Base-by-base conservation (phyloP, 1,284 basidiomycete species). In the Fomitopsis schrenkii region DNA sequence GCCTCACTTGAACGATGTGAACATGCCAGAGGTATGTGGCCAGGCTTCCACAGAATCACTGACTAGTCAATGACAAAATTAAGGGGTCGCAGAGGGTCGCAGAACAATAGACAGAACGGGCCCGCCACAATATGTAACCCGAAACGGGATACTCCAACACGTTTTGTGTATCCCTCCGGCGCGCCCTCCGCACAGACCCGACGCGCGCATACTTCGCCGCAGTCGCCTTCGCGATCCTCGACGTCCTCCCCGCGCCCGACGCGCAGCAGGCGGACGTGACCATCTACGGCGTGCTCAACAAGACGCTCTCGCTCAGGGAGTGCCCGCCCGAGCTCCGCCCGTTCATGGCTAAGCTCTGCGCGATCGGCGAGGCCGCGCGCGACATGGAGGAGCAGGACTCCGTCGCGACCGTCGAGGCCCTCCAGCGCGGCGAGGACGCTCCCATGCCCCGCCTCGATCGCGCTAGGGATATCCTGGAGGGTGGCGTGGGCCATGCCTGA, bases 121-220 rank as follows among this genome's bases (percentile, higher is more conserved):
- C n/a, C n/a, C n/a, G n/a, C n/a, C n/a, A n/a, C n/a, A n/a, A n/a
- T n/a, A n/a, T n/a, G n/a, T n/a, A n/a, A n/a, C n/a, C n/a, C n/a
- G n/a, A n/a, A n/a, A n/a, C n/a, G n/a, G n/a, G n/a, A n/a, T n/a
- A n/a, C n/a, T n/a, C n/a, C n/a, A n/a, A n/a, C n/a, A n/a, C n/a
- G n/a, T n/a, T n/a, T n/a, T n/a, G n/a, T n/a, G n/a, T n/a, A n/a
- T 75, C 79, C 6, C 78, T 94, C 8, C 80, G 80, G 3, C 62
- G 68, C 0, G 78, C 88, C 7, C 79, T 93, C 62, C 76, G 75
- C n/a, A 67, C 68, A 12, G 89, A 93, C 68, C 84, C 86, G 0
- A 75, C 87, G 0, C 81, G 88, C 22, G 90, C 90, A 0, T 93
- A 93, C 77, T 94, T 91, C 68, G 85, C 87, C 33, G 77, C 86